Base-by-base conservation (phyloP, 176 grass and related monocot genomes). In the Coix lacrymajobi region DNA sequence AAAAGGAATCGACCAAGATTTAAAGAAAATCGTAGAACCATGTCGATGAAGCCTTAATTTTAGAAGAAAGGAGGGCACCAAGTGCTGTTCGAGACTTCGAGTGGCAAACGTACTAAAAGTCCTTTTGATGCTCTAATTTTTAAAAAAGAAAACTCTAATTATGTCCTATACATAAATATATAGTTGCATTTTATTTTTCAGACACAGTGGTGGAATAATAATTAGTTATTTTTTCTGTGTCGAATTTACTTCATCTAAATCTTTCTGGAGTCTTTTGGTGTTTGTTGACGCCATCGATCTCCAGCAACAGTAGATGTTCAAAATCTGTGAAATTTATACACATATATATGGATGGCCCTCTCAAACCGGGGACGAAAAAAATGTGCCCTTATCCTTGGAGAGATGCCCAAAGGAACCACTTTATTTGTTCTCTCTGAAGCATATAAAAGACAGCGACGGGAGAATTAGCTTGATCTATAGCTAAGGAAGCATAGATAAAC, bases 381-480 rank as follows among this genome's bases (percentile, higher is more conserved):
- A 72, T 10, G 44, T 44, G 17, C 40, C 38, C 36, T 12, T 22
- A 74, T 32, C 26, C 7, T 87, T 37, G 62, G 3, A n/a, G 61
- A 44, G 52, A 62, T 14, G 31, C 64, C 31, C 4, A 73, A 43
- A 73, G 3, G 29, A 30, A 65, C 28, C 57, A 34, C 14, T 66
- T 81, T n/a, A n/a, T n/a, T 60, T 60, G 70, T 57, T 79, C 65
- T 79, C 65, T 77, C 39, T 16, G 29, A 39, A 74, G 22, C 54
- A 72, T 33, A 1, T 54, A 34, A 43, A 72, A 33, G 75, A 88
- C 19, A 69, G 75, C 26, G 67, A 84, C 67, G 36, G 73, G 49
- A 46, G 73, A 70, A 60, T 87, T 67, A 28, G 13, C 63, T 10
- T 4, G 13, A 37, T 12, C 7, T 62, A 10, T 1, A 22, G n/a